Base-by-base conservation (phyloP, 495 filamentous ascomycete genomes). In the Xylaria palmicola region DNA sequence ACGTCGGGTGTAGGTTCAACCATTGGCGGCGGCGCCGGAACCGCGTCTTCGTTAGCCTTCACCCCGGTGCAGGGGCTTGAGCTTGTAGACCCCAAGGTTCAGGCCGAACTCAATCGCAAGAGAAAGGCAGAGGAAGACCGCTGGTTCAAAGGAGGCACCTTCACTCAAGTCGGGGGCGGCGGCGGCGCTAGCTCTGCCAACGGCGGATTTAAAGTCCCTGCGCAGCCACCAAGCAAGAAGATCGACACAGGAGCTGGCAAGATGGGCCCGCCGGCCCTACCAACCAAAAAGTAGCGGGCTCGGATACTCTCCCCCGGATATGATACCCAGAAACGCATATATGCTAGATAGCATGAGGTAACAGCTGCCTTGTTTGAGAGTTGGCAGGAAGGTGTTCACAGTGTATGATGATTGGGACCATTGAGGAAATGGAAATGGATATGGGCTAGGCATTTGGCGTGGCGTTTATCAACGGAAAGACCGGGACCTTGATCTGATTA, bases 141-240 rank as follows among this genome's bases (percentile, higher is more conserved):
- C 40, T 98, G 92, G 88, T 98, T 98, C 77, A 95, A 91, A 70
- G 89, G 91, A 22, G 95, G 94, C 2, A 94, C 92, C 4, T 98
- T 98, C 62, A 97, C 94, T 26, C 92, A 96, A 76, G 85, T 96
- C 56, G 89, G 90, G 15, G 73, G 72, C 9, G 85, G 96, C 56
- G 89, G 90, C n/a, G 73, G 72, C 9, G 61, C 66, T 19, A 64
- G 67, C 41, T 69, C 60, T 50, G 65, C 68, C 32, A 67, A 73
- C 29, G 72, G 72, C 30, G 57, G 63, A 20, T 82, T 80, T 68
- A 80, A 86, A 60, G 83, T 89, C 56, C 79, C 89, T 13, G 83
- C 79, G 24, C 75, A 88, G 32, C 88, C 88, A 39, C 78, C 84
- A 3, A 75, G 74, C 36, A 92, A 92, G 72, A 87, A 77, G 63